Evolutionary conservation across 768 basidiomycete genomes (phyloP), one percentile per base, ranked within the genome.

Genomic region (Fomitopsis serialis): DNA sequence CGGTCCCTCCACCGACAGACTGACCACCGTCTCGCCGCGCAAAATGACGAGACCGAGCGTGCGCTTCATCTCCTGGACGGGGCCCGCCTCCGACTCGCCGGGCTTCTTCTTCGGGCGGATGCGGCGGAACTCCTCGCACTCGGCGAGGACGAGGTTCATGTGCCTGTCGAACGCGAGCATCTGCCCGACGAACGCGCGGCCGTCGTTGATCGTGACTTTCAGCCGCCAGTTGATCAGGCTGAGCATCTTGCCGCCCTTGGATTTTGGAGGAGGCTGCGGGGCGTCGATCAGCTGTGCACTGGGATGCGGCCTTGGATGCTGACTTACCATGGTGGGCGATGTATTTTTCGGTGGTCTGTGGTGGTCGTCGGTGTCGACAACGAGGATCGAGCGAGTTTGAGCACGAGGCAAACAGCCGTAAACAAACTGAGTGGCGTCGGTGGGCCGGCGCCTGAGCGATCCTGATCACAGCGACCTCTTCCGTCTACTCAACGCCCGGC

Each of bases 141-240:
- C 97, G 15, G 96, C 94, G 51, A 99, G 75, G 43, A 99, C 97
- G 62, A 99, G 78, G 74, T 99, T 99, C 97, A 98, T 99, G 73
- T 99, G 97, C 66, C 91, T 87, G 76, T 99, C 97, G 69, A 98
- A 99, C 49, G 97, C 97, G 69, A 99, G 88, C 92, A 98, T 97
- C 75, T 98, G 97, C 40, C 97, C 97, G 44, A 91, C 92, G 63
- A 98, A 76, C 53, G 89, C 82, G 70, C 97, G 90, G 55, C 94
- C 94, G 72, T 99, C 97, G 85, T 87, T 97, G 72, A 98, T 86
- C 54, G 94, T 97, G 54, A 98, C 86, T 74, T 90, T 95, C 61
- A 99, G 81, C 71, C 96, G 80, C 90, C 96, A 98, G 74, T 98
- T 94, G 78, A 99, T 84, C 75, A 98, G 87, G 70, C 86, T 74